Evolutionary conservation across 768 basidiomycete genomes (phyloP).

Genomic region (Dioszegia hungarica): DNA sequence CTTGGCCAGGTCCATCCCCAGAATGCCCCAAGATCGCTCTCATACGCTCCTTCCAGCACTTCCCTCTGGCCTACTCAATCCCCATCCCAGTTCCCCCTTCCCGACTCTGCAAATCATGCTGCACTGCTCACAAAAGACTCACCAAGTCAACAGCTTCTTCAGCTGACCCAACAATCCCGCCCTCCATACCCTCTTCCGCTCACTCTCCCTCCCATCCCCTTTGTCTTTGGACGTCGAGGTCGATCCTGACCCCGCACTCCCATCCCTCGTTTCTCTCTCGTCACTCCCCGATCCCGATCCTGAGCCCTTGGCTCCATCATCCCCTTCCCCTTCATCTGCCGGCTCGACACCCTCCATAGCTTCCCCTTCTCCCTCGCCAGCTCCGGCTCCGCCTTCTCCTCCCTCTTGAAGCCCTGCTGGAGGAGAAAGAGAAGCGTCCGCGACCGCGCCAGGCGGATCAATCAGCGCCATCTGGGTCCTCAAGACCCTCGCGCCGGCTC

Average conservation of each 20-base stretch:
- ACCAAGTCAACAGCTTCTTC: conserved; percentile 1
- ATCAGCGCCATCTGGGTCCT: not conserved
- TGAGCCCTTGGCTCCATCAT: not conserved
- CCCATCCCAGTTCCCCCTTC: too few relatives aligned
- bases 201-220: conserved; percentile 5
- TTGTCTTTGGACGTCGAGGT: not conserved
- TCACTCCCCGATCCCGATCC: not conserved
- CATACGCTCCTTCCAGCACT: too few relatives aligned
- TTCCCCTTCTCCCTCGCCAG: too few relatives aligned
- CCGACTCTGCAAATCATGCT: too few relatives aligned
- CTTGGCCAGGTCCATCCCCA: too few relatives aligned
- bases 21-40: too few relatives aligned
- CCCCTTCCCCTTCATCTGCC: not conserved
- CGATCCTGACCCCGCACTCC: not conserved
- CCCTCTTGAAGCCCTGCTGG: not conserved
- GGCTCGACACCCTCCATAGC: too few relatives aligned
- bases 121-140: too few relatives aligned
- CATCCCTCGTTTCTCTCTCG: not conserved
- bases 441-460: conserved; percentile 1
- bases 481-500: not conserved
- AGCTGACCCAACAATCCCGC: conserved; percentile 35
- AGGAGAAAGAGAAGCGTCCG: too few relatives aligned
- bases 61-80: too few relatives aligned
- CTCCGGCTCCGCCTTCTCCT: conserved; percentile 1
- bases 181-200: conserved; percentile 24